Conservation (phyloP, 352 stramenopile species). For the Pythium vanterpoolii region DNA sequence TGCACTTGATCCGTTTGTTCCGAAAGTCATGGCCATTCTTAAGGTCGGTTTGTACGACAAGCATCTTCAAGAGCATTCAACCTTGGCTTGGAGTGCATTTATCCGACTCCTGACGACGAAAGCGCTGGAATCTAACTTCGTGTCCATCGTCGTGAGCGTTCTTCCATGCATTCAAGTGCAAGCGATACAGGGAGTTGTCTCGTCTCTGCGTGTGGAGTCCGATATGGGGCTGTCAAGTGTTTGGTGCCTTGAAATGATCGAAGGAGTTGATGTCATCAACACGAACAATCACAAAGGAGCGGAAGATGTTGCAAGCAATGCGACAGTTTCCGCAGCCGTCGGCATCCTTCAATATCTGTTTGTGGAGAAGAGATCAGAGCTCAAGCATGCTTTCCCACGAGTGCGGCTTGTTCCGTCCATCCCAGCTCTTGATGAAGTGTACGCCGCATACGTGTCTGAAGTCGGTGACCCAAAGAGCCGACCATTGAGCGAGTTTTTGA, state of each 20-base stretch:
- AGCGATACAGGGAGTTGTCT: background rate
- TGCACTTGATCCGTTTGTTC: conserved; percentile 76
- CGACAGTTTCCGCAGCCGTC: conserved; percentile 6
- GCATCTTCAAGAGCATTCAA: conserved; percentile 53
- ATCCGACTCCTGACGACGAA: conserved; percentile 76
- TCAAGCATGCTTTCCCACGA: conserved; percentile 59
- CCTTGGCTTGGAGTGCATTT: conserved; percentile 76
- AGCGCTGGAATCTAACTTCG: conserved; percentile 78
- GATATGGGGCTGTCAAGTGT: background rate
- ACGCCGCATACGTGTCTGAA: conserved; percentile 47
- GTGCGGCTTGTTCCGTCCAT: conserved; percentile 70
- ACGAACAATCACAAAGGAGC: background rate
- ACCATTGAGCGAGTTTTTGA: conserved; percentile 42
- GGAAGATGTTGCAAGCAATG: background rate
- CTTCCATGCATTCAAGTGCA: conserved; percentile 56
- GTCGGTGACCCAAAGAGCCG: conserved; percentile 45
- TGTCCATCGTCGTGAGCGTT: conserved; percentile 85
- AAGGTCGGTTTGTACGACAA: conserved; percentile 69
- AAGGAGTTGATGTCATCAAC: background rate
- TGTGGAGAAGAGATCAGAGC: conserved; percentile 55
- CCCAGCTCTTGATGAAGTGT: conserved; percentile 65
- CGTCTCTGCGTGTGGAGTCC: background rate
- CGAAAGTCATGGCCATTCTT: conserved; percentile 88
- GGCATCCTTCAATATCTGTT: conserved; percentile 56
- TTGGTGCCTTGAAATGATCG: conserved; percentile 7